Base-by-base conservation (phyloP, 805 yeast species). In the Spathaspora arborariae region DNA sequence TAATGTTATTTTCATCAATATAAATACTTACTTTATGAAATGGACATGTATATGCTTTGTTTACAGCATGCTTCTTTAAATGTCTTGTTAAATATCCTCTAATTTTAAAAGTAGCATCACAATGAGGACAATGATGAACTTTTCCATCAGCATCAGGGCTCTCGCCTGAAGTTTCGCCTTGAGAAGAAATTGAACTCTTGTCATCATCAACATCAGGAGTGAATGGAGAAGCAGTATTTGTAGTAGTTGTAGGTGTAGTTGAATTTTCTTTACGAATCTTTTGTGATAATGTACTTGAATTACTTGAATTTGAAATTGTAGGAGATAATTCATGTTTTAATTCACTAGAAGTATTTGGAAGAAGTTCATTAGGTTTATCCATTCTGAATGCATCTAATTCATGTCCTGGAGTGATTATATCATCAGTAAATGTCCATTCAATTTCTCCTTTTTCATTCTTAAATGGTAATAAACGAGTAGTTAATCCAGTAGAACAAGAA, bases 41-140 rank as follows among this genome's bases (percentile, higher is more conserved):
- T 2, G 84, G 84, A 55, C 84, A 79, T 39, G 66, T 55, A 60
- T 73, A 79, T n/a, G 82, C 81, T 57, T 76, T 78, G 44, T 70
- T 61, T 7, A 63, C 46, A 19, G 73, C 67, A 58, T 79, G 84
- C 51, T 78, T 79, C 59, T 76, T 78, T 64, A 72, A 59, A 56
- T 79, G 84, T 48, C 84, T 68, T 1, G 82, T 78, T 46, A 79
- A 65, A 56, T 79, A 79, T 4, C 80, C 77, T 51, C 79, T 71
- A 45, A 78, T 75, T 54, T 70, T 76, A 60, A 79, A 77, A 5
- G 65, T 60, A 5, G 77, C 72, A 24, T 68, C 66, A 60, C 83
- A 79, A 50, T 72, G 70, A 3, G 74, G 69, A 57, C 84, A 79
- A 49, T 64, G 67, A 55, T 68, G 75, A 11, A 51, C 35, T 20